Percentiles rank a stretch among this genome's conserved stretches.
Conservation (phyloP, 495 filamentous ascomycete genomes). For the Trichoderma parareesei region DNA sequence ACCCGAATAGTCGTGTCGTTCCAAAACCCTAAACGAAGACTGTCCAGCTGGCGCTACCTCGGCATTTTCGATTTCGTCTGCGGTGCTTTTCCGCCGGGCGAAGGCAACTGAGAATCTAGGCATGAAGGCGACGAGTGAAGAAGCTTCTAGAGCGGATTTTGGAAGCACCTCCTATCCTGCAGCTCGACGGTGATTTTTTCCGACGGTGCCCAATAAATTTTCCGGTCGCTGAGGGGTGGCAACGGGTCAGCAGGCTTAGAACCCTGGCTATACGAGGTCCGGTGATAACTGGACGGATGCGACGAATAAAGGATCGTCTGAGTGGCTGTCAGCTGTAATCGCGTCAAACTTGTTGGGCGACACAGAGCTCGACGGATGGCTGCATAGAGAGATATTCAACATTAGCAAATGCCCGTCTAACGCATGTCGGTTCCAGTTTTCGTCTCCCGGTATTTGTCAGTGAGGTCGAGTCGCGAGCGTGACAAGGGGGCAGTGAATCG, state of each 20-base stretch:
- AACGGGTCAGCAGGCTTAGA: slow-evolving; percentile 7
- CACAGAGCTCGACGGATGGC: not conserved
- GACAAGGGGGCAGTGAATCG: not conserved
- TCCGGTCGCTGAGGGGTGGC: not conserved
- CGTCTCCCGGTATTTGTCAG: not conserved
- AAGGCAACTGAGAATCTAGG: slow-evolving; percentile 45
- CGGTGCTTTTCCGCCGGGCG: slow-evolving; percentile 43
- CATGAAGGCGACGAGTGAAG: slow-evolving; percentile 29
- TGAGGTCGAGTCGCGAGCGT: not conserved
- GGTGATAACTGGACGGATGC: not conserved
- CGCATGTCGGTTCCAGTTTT: not conserved
- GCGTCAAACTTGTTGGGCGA: slow-evolving; percentile 7
- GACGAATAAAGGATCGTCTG: not conserved
- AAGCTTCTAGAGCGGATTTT: not conserved
- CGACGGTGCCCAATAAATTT: not conserved
- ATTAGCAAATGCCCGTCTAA: not conserved
- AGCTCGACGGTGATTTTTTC: not conserved
- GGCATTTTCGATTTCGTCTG: slow-evolving; percentile 39
- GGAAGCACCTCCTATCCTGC: not conserved
- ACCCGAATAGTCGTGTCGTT: slow-evolving; percentile 30
- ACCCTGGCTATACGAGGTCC: slow-evolving; percentile 8
- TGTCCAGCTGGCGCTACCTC: slow-evolving; percentile 20
- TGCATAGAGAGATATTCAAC: slow-evolving; percentile 1
- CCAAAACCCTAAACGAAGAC: slow-evolving; percentile 41
- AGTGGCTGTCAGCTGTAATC: not conserved